phyloP scores from a whole-genome alignment of 352 stramenopile species.

The Phytopythium cucurbitacearum region DNA sequence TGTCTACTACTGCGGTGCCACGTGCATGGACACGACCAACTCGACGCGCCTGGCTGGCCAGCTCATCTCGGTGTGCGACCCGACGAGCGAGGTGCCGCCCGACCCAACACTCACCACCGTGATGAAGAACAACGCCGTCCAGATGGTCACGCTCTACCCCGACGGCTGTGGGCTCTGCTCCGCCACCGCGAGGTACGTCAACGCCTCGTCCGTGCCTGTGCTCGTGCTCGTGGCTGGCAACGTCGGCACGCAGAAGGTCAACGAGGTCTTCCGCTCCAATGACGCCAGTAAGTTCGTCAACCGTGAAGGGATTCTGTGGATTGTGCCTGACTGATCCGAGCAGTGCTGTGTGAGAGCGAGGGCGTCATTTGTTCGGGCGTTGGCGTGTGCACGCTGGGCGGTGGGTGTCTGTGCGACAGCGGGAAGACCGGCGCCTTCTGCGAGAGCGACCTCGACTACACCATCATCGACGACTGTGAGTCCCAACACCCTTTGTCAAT shows the following conservation, averaged over 20 bases:
- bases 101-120: constrained; percentile 30
- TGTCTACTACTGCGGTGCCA: constrained; percentile 52
- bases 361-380: constrained; percentile 62
- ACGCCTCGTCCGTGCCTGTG: constrained; percentile 45
- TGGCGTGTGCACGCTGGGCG: constrained; percentile 59
- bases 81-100: constrained; percentile 24
- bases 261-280: constrained; percentile 63
- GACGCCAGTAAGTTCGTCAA: constrained; percentile 49
- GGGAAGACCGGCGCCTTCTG: constrained; percentile 58
- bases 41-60: constrained; percentile 48
- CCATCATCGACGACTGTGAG: constrained; percentile 39
- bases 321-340: neutral
- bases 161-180: constrained; percentile 67
- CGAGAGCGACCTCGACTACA: constrained; percentile 42
- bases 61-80: constrained; percentile 58
- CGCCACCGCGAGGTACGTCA: constrained; percentile 46
- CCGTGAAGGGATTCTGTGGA: neutral
- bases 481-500: constrained; percentile 4
- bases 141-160: constrained; percentile 60
- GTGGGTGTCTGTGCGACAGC: constrained; percentile 59
- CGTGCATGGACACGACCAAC: constrained; percentile 41
- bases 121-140: constrained; percentile 29
- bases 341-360: constrained; percentile 73
- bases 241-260: constrained; percentile 63
- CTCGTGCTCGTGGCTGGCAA: constrained; percentile 70